A percentile compares a stretch with the other conserved stretches of the same genome.
phyloP scores from a whole-genome alignment of 306 rosid genomes.

The Lithocarpus polystachyus region DNA sequence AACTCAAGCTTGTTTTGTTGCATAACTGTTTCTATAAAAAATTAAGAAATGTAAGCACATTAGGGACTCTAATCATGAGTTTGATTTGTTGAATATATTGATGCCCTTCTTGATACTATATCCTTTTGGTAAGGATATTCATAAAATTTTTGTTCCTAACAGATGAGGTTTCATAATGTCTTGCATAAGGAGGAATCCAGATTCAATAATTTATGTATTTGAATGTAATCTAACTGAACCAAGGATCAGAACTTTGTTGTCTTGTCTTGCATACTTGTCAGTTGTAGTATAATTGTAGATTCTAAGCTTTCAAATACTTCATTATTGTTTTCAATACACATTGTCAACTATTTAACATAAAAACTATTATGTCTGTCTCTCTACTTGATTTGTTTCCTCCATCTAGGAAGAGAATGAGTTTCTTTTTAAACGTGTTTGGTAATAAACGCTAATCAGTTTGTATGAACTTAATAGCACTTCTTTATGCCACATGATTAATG shows the following conservation, averaged over 20 bases:
- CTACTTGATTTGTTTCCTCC: slow-evolving; percentile 1
- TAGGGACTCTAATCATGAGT: neutral
- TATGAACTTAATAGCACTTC: slow-evolving; percentile 17
- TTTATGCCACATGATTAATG: slow-evolving; percentile 12
- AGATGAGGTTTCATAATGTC: neutral
- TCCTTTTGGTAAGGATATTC: neutral
- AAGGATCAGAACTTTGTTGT: slow-evolving; percentile 2
- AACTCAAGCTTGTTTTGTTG: neutral
- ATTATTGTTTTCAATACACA: neutral
- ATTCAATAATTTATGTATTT: neutral
- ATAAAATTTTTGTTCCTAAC: neutral
- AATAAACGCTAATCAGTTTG: slow-evolving; percentile 2
- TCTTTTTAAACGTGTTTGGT: slow-evolving; percentile 1
- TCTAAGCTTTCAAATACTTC: neutral
- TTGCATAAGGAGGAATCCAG: slow-evolving; percentile 14
- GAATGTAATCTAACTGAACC: slow-evolving; percentile 12
- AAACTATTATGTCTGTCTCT: slow-evolving; percentile 6
- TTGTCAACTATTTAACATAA: slow-evolving; percentile 12
- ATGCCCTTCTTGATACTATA: neutral
- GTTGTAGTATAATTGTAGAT: slow-evolving; percentile 7
- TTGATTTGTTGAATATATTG: neutral
- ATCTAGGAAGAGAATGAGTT: neutral
- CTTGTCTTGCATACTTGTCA: neutral
- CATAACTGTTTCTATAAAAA: neutral
- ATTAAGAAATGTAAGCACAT: neutral